These are phyloP conservation scores for Pyrus hybrid DNA, from an alignment of 331 rosid genomes.

Conservation along the genomic window DNA sequence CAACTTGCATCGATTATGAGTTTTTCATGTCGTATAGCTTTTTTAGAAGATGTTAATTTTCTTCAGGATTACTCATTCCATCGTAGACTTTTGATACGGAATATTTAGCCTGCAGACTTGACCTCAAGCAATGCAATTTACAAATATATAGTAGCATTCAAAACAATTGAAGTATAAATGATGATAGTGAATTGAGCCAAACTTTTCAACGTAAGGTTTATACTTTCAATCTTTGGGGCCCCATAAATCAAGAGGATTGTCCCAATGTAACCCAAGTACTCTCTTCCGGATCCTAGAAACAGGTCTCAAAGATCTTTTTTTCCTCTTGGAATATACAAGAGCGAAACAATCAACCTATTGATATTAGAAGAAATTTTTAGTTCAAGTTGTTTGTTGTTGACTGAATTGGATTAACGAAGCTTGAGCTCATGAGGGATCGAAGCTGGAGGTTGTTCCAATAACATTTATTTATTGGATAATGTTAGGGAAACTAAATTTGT, in stretches of 20 bases:
- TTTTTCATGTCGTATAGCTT: background rate
- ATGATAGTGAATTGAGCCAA: background rate
- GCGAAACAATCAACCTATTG: no score
- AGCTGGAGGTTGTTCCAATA: background rate
- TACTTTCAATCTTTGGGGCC: background rate
- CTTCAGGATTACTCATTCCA: slow-evolving; percentile 3
- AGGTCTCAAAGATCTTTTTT: no score
- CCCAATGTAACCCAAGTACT: background rate
- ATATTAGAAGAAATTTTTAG: background rate
- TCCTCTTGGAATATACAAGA: no score
- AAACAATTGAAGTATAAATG: background rate
- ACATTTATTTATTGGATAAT: background rate
- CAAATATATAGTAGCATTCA: background rate
- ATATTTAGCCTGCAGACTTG: background rate
- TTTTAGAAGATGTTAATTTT: background rate
- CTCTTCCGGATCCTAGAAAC: no score
- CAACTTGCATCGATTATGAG: background rate
- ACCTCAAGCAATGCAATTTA: background rate
- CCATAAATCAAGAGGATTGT: background rate
- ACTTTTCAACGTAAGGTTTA: background rate
- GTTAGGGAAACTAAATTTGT: no score
- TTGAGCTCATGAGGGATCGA: background rate
- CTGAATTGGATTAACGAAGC: background rate
- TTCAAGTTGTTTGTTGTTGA: background rate
- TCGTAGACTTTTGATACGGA: background rate